Conservation (phyloP, 192 early-diverging fungal genomes). For the Paraglomus brasilianum region DNA sequence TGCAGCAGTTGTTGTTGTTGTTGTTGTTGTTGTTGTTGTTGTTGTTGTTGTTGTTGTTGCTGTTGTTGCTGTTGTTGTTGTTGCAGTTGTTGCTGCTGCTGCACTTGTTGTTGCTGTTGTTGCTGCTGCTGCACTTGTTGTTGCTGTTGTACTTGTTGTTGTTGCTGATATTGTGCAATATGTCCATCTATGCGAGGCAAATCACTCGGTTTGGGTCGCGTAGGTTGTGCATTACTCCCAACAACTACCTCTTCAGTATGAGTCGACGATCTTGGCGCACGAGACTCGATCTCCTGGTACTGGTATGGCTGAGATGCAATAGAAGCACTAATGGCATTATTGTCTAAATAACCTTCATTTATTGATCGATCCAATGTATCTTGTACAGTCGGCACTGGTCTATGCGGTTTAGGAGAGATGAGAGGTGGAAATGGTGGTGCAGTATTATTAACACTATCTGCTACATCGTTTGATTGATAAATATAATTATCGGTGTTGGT, state of each 20-base stretch:
- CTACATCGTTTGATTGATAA: not conserved
- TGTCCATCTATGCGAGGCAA: not conserved
- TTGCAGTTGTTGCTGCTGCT: not conserved
- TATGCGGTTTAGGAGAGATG: conserved; percentile 29
- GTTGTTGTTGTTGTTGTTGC: not conserved
- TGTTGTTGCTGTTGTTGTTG: not conserved
- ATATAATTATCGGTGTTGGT: not conserved
- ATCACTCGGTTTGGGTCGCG: not conserved
- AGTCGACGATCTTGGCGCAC: too few relatives aligned
- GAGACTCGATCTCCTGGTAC: too few relatives aligned
- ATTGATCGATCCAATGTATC: not conserved
- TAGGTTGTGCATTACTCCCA: too few relatives aligned
- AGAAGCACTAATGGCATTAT: too few relatives aligned
- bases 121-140: not conserved
- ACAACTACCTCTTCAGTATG: too few relatives aligned
- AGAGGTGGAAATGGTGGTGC: conserved; percentile 18
- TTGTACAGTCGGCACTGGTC: conserved; percentile 17
- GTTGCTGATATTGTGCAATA: not conserved
- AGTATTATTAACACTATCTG: too few relatives aligned
- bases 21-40: not conserved
- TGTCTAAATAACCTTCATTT: too few relatives aligned
- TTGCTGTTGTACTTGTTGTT: not conserved
- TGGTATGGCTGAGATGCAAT: too few relatives aligned
- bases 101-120: not conserved
- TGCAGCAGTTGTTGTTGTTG: not conserved